Evolutionary conservation across 208 protist genomes (phyloP), one percentile per base, ranked within the genome.

Genomic region (Trypanosoma congolense): DNA sequence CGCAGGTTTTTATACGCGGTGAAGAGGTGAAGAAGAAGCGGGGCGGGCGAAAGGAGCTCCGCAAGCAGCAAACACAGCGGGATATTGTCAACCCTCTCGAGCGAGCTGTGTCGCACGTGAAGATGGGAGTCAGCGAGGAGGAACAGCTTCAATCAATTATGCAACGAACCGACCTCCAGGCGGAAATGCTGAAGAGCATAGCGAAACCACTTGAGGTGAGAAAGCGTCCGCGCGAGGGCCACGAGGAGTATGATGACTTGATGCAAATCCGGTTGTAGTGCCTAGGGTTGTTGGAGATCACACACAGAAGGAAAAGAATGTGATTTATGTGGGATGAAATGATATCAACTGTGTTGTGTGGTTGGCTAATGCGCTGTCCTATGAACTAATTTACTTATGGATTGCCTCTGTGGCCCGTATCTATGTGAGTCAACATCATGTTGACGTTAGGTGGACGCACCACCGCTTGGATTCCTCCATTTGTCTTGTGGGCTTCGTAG

Each of bases 41-140:
- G 4, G 80, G 83, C 21, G 87, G 87, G 2, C 28, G 73, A 28
- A 70, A 77, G 65, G 73, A 77, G 36, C 65, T 69, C 25, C 74
- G 76, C 64, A 74, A 80, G 55, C 72, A 80, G 8, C 68, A 82
- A 63, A 65, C 71, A 26, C 68, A 83, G 54, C 68, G 51, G 45
- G 83, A 89, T 44, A 46, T 41, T 12, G 56, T 59, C 16, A 75
- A 71, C 31, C 77, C 79, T n/a, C 52, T 93, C 22, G 80, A 84
- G 60, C 64, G 61, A 26, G 79, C 81, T 18, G 70, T 82, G 28
- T 74, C 81, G 53, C 73, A 81, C 28, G 77, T 93, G 21, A 75
- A 77, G 52, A 87, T 93, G 80, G 87, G 87, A 22, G 76, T 90
- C 4, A 93, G 87, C 54, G 80, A 90, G 55, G 87, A 91, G 56